These are phyloP conservation scores for Plantago ovata DNA, from an alignment of 257 asterid genomes.

Conservation along the genomic window DNA sequence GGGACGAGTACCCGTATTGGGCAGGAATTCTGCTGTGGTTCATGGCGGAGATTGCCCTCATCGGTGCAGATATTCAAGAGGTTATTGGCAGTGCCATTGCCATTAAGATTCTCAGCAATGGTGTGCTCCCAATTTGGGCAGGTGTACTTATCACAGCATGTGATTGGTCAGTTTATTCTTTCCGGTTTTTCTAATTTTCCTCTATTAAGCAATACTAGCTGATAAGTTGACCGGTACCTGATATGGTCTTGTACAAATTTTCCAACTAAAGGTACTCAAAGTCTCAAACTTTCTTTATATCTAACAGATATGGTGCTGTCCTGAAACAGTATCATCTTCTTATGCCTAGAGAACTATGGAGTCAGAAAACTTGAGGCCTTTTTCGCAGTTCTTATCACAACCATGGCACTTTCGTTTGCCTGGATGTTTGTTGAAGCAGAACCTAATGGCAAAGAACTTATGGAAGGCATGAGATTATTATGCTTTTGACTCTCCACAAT, in stretches of 20 bases:
- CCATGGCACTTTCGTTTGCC: conserved; percentile 74
- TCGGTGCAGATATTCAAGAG: conserved; percentile 77
- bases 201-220: too few relatives aligned
- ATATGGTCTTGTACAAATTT: background rate
- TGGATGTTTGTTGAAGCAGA: conserved; percentile 71
- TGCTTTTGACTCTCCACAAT: background rate
- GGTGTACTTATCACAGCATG: conserved; percentile 69
- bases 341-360: conserved; percentile 71
- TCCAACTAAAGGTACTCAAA: background rate
- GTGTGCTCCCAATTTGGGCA: conserved; percentile 68
- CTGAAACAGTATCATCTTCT: conserved; percentile 69
- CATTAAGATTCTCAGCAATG: conserved; percentile 50
- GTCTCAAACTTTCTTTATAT: background rate
- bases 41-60: conserved; percentile 68
- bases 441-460: conserved; percentile 50
- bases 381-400: conserved; percentile 66
- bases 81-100: conserved; percentile 83
- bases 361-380: conserved; percentile 73
- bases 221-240: too few relatives aligned
- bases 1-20: conserved; percentile 70
- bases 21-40: conserved; percentile 61
- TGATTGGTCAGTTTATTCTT: conserved; percentile 47
- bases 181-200: too few relatives aligned
- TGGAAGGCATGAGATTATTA: conserved; percentile 32
- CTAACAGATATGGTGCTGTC: conserved; percentile 13